Evolutionary conservation across 2,329 filamentous ascomycete genomes (phyloP).

Genomic region (Cordyceps fumosorosea): DNA sequence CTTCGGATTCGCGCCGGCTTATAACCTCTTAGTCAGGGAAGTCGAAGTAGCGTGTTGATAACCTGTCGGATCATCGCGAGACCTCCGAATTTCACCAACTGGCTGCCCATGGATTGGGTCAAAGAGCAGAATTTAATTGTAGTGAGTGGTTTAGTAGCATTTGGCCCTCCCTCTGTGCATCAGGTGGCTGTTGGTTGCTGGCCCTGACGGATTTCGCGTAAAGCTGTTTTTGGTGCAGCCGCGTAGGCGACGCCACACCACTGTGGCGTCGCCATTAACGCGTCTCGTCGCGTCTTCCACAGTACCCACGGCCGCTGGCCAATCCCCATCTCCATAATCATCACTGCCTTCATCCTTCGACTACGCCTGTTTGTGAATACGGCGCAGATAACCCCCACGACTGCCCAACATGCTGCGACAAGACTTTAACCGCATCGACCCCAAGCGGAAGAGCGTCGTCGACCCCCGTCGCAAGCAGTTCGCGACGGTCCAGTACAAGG

Average conservation of each 20-base stretch:
- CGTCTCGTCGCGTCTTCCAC: constrained; percentile 29
- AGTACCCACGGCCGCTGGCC: neutral
- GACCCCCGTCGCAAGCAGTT: constrained; percentile 86
- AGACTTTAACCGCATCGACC: constrained; percentile 46
- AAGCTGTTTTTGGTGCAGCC: neutral
- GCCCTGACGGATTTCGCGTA: neutral
- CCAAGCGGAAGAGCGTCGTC: constrained; percentile 70
- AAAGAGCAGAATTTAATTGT: no score
- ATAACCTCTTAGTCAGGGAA: no score
- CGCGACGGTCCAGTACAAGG: constrained; percentile 66
- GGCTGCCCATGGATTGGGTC: no score
- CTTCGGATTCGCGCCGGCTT: no score
- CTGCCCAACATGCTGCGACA: constrained; percentile 40
- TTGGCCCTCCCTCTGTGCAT: no score
- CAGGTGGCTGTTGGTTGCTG: no score
- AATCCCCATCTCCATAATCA: constrained; percentile 5
- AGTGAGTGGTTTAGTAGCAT: no score
- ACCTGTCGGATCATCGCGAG: no score
- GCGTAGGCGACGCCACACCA: neutral
- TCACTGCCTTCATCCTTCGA: neutral
- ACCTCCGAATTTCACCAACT: no score
- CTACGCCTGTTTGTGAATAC: neutral
- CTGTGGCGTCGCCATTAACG: constrained; percentile 20
- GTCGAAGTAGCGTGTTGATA: no score
- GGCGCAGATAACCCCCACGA: neutral